Conservation (phyloP, 2,329 filamentous ascomycete genomes). For the Colletotrichum higginsianum region DNA sequence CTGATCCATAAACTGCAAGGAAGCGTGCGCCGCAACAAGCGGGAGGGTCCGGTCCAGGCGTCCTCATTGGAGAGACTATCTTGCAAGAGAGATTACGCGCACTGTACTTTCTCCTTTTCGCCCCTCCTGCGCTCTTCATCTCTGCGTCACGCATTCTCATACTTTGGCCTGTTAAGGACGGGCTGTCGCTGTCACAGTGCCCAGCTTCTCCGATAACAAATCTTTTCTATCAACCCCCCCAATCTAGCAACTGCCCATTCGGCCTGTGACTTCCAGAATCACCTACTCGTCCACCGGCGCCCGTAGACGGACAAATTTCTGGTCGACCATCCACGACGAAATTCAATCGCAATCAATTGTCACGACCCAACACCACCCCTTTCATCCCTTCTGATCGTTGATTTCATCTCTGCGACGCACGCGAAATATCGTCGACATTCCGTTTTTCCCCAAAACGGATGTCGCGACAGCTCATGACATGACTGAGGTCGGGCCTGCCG, state of each 20-base stretch:
- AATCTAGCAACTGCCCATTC: slow-evolving; percentile 39
- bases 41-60: slow-evolving; percentile 36
- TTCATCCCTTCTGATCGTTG: slow-evolving; percentile 42
- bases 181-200: slow-evolving; percentile 28
- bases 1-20: slow-evolving; percentile 20
- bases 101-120: slow-evolving; percentile 38
- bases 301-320: slow-evolving; percentile 42
- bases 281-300: slow-evolving; percentile 40
- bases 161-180: slow-evolving; percentile 21
- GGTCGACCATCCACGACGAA: slow-evolving; percentile 43
- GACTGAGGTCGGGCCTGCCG: slow-evolving; percentile 78
- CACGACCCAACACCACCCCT: slow-evolving; percentile 40
- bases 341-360: slow-evolving; percentile 45
- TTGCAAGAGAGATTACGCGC: slow-evolving; percentile 33
- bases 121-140: slow-evolving; percentile 16
- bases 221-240: slow-evolving; percentile 42
- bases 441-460: slow-evolving; percentile 78
- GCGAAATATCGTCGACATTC: slow-evolving; percentile 56
- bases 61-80: slow-evolving; percentile 40
- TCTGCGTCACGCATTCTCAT: neutral
- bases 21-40: slow-evolving; percentile 31
- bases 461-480: slow-evolving; percentile 78
- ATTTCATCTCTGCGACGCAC: slow-evolving; percentile 54
- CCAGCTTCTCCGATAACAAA: slow-evolving; percentile 40
- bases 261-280: slow-evolving; percentile 40